A percentile compares a stretch with the other conserved stretches of the same genome.
Conservation (phyloP, 1,284 basidiomycete genomes). For the Dichomitus squalens region DNA sequence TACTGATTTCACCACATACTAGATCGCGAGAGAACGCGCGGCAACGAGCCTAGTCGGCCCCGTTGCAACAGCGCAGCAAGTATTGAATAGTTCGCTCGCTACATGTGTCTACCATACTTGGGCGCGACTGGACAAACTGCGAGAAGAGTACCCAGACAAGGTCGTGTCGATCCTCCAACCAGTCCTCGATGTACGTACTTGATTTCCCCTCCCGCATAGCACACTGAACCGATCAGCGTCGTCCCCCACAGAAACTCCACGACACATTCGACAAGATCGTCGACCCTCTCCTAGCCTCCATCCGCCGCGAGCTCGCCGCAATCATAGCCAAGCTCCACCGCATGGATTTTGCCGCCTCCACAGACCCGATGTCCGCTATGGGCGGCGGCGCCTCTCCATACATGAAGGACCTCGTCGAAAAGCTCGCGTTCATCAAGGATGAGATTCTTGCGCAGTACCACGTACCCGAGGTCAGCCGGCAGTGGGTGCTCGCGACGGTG, state of each 20-base stretch:
- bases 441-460: conserved; percentile 75
- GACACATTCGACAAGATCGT: conserved; percentile 63
- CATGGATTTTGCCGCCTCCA: conserved; percentile 74
- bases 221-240: background rate
- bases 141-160: conserved; percentile 69
- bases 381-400: conserved; percentile 78
- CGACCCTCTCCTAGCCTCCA: conserved; percentile 71
- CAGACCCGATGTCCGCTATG: conserved; percentile 46
- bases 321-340: conserved; percentile 84
- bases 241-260: conserved; percentile 53
- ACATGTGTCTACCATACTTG: conserved; percentile 81
- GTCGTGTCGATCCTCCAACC: conserved; percentile 65
- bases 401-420: conserved; percentile 89
- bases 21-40: conserved; percentile 80
- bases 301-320: conserved; percentile 77
- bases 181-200: conserved; percentile 56
- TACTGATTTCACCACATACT: conserved; percentile 2
- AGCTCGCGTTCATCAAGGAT: conserved; percentile 76
- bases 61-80: conserved; percentile 75
- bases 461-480: conserved; percentile 67
- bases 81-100: conserved; percentile 74
- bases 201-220: background rate
- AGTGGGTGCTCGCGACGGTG: conserved; percentile 72
- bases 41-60: conserved; percentile 79
- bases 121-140: conserved; percentile 67